Evolutionary conservation across 108 stramenopile genomes (phyloP).

Genomic region (Pseudonitzschia multiseries): DNA sequence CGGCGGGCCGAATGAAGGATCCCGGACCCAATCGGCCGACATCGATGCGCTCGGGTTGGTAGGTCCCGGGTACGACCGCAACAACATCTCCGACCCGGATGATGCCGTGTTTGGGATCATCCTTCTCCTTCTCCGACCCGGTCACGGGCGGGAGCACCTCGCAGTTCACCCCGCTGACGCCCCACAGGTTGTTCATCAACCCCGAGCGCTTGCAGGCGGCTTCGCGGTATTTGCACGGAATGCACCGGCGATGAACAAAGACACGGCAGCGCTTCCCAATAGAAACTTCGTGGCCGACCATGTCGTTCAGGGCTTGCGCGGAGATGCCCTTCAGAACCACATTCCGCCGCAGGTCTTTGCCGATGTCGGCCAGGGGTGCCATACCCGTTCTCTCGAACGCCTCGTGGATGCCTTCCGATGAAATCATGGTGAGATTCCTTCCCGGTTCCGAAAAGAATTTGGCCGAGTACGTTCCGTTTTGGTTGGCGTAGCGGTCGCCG

Average conservation of each 20-base stretch:
- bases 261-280: conserved; percentile 6
- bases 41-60: conserved; percentile 13
- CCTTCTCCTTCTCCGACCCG: background rate
- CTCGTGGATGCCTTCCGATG: conserved; percentile 11
- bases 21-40: conserved; percentile 10
- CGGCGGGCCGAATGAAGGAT: conserved; percentile 25
- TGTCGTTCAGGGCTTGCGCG: conserved; percentile 15
- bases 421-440: conserved; percentile 30
- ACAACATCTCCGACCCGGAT: conserved; percentile 23
- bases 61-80: background rate
- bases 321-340: conserved; percentile 28
- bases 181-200: conserved; percentile 33
- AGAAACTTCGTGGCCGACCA: conserved; percentile 18
- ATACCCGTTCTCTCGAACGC: conserved; percentile 13
- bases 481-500: conserved; percentile 26
- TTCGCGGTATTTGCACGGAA: conserved; percentile 39
- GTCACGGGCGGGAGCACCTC: conserved; percentile 17
- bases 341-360: conserved; percentile 27
- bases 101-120: background rate
- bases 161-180: conserved; percentile 26
- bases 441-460: conserved; percentile 27
- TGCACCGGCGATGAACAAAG: conserved; percentile 31
- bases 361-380: background rate
- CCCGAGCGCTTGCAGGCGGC: conserved; percentile 21
- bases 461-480: conserved; percentile 30